Base-by-base conservation (phyloP, 2,329 filamentous ascomycete species). In the Talaromyces pinophilus region DNA sequence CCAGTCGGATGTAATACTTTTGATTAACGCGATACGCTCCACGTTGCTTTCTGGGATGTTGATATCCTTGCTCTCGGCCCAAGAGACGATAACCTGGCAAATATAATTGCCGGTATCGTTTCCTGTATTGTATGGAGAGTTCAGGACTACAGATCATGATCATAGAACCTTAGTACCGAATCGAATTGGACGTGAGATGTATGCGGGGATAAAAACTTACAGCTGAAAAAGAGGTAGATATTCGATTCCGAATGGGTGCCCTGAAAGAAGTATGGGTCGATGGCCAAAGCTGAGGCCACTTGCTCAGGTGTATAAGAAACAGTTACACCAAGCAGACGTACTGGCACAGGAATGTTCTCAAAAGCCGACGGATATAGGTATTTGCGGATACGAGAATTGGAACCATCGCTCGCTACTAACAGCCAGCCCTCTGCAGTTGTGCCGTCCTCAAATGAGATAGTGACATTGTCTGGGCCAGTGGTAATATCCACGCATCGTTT, bases 181-280 rank as follows among this genome's bases (percentile, higher is more conserved):
- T 17, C 44, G 2, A 7, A 33, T 5, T 38, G 17, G 30, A 5
- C 13, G 8, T 28, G 3, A 17, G 6, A 15, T 13, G 48, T 15
- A n/a, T 33, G 15, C 2, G 19, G 4, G 19, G 17, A 13, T 22
- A 2, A 3, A n/a, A 55, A 71, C 80, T 66, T 69, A 84, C 83
- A 75, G 62, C 83, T 85, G 65, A 86, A 82, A 70, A 83, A 88
- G 19, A 85, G 71, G 70, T 83, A 87, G 0, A 80, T 79, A 50
- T 84, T 79, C 3, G 84, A 83, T 30, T 78, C 73, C 0, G 85
- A 84, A 44, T 86, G 80, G 0, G 81, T 80, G 0, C 85, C 85
- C 61, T 87, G 85, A 22, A 87, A 79, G 60, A 87, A 85, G 50
- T 82, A 85, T 0, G 85, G 82, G 63, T 88, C 85, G 0, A 86